Evolutionary conservation across 2,329 filamentous ascomycete genomes (phyloP), one percentile per base, ranked within the genome.

Genomic region (Colletotrichum eremochloae): DNA sequence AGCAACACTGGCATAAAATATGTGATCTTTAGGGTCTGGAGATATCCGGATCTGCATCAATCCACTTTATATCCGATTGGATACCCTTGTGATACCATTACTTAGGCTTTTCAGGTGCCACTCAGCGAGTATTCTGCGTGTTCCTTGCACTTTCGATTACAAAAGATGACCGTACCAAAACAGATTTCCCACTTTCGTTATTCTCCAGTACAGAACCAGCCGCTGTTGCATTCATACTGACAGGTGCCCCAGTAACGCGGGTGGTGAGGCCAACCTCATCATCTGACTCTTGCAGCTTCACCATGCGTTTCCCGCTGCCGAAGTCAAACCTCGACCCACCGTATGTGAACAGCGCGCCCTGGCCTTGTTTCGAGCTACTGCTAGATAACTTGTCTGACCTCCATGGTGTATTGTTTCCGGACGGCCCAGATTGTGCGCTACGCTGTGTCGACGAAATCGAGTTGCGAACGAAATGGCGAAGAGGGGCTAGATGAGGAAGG

Each of bases 401-500:
- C 66, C 70, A 72, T 1, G 66, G 60, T 31, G 40, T 24, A 31
- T 40, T 65, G 14, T 36, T 50, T 0, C 48, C 42, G 6, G 33
- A 36, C 15, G 66, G 60, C 18, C 36, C 65, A 2, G 50, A 63
- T 31, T 67, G 57, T 0, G 33, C 46, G 11, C 55, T 64, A 7
- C 66, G 40, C 2, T 44, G 24, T 18, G 38, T 65, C 2, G 55
- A 64, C 2, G 70, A 69, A 7, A 72, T 12, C 20, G 44, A 69
- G 14, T 65, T 18, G 0, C 46, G 46, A 12, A 72, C 61, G 53
- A 69, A 46, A 2, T 50, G 55, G 8, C 70, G 58, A 5, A 80
- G 63, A 20, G 80, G 80, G 1, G 81, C 78, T 3, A 83, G 74
- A 36, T 81, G 82, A 0, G 82, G 82, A 20, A 84, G 78, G 71